Percentiles rank a stretch among this genome's conserved stretches.
Evolutionary conservation across 163 green algal species (phyloP).

Genomic region (Scenedesmus sp.): DNA sequence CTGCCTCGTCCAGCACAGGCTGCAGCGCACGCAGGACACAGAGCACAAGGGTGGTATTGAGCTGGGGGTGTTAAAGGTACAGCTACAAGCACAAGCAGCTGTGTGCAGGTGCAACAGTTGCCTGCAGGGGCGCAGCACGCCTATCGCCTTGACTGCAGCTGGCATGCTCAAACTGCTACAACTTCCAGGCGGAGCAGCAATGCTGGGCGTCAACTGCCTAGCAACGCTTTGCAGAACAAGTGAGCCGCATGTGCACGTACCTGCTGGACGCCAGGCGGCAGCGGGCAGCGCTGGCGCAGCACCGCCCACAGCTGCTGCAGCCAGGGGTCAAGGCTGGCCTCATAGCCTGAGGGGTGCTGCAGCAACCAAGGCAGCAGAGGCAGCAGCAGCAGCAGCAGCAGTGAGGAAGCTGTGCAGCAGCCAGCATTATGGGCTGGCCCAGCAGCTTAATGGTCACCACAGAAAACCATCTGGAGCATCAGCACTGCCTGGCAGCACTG

Average conservation of each 20-base stretch:
- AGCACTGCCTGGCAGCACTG: too few species aligned
- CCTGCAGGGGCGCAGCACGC: background rate
- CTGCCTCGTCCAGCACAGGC: conserved; percentile 53
- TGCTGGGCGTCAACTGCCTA: too few species aligned
- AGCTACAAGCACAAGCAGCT: too few species aligned
- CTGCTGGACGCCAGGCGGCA: conserved; percentile 61
- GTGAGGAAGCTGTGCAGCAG: conserved; percentile 65
- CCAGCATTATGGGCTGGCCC: conserved; percentile 90
- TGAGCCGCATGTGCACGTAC: conserved; percentile 26
- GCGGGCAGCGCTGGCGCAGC: conserved; percentile 40
- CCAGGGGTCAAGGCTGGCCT: conserved; percentile 92
- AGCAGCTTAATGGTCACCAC: conserved; percentile 71
- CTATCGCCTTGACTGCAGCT: background rate
- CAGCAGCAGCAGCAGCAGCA: background rate
- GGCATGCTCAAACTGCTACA: too few species aligned
- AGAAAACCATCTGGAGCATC: background rate
- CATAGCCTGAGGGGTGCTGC: conserved; percentile 77
- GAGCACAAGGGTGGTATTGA: background rate
- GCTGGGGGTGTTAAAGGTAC: too few species aligned
- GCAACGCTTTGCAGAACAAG: background rate
- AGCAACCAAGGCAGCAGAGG: background rate
- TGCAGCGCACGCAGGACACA: conserved; percentile 27
- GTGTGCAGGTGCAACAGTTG: background rate
- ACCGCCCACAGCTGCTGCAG: conserved; percentile 81
- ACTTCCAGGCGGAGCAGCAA: too few species aligned